Percentiles rank a stretch among this genome's conserved stretches.
phyloP scores from a whole-genome alignment of 169 alveolate genomes.

The Plasmodium inui region DNA sequence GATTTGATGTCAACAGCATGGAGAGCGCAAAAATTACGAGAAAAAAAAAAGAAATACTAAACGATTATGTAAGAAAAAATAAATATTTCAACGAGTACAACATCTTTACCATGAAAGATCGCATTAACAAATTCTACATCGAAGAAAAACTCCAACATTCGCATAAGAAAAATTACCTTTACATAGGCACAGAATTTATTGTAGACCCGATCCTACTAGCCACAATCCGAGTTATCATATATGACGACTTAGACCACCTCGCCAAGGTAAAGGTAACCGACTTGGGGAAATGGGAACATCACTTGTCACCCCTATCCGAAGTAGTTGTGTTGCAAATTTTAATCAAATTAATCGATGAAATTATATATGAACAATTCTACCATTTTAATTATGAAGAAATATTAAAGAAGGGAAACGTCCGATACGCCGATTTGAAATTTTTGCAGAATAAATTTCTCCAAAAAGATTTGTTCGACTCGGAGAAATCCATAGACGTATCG shows the following conservation, averaged over 20 bases:
- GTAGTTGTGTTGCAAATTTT: slow-evolving; percentile 39
- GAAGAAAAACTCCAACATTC: slow-evolving; percentile 53
- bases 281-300: slow-evolving; percentile 34
- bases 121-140: slow-evolving; percentile 56
- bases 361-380: slow-evolving; percentile 57
- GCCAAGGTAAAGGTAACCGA: slow-evolving; percentile 42
- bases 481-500: slow-evolving; percentile 28
- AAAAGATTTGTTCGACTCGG: slow-evolving; percentile 56
- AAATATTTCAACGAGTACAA: slow-evolving; percentile 67
- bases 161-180: slow-evolving; percentile 42
- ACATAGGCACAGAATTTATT: slow-evolving; percentile 41
- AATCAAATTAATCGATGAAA: slow-evolving; percentile 68
- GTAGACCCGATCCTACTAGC: slow-evolving; percentile 72
- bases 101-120: slow-evolving; percentile 73
- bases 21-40: slow-evolving; percentile 57
- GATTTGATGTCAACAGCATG: slow-evolving; percentile 16
- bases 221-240: slow-evolving; percentile 48
- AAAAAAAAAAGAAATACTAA: slow-evolving; percentile 63
- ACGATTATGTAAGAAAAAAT: slow-evolving; percentile 67
- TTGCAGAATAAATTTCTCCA: slow-evolving; percentile 68
- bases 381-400: slow-evolving; percentile 65
- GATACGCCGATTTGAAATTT: slow-evolving; percentile 53
- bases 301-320: slow-evolving; percentile 54
- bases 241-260: slow-evolving; percentile 49
- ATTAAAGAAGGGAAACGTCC: slow-evolving; percentile 47